phyloP scores from a whole-genome alignment of 352 stramenopile genomes.

The Globisporangium paroecandrum region DNA sequence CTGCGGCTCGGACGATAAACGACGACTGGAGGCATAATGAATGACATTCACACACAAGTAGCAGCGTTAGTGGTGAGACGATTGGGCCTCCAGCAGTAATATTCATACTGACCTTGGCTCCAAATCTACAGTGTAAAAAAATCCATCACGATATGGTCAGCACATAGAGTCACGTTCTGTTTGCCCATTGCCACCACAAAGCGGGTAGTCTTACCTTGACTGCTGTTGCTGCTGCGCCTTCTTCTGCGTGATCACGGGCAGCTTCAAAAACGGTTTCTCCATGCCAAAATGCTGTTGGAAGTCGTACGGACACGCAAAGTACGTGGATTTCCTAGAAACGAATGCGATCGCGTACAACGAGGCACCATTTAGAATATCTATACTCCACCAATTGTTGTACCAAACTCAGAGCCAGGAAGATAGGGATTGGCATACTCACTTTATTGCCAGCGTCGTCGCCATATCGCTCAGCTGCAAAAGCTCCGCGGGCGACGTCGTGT shows the following conservation, averaged over 20 bases:
- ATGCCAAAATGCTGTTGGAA: constrained; percentile 15
- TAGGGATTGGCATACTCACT: constrained; percentile 19
- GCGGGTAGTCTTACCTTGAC: constrained; percentile 4
- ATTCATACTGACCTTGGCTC: constrained; percentile 3
- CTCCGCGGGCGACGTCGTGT: constrained; percentile 44
- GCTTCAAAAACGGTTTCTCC: constrained; percentile 7
- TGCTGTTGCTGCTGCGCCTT: neutral
- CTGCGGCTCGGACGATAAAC: constrained; percentile 15
- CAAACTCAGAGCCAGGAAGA: neutral
- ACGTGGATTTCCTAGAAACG: constrained; percentile 96
- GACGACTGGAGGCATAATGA: neutral
- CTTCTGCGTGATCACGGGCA: neutral
- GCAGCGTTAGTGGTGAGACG: neutral
- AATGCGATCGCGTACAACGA: constrained; percentile 2
- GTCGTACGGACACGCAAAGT: constrained; percentile 31
- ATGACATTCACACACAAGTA: neutral
- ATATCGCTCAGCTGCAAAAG: constrained; percentile 29
- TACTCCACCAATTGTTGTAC: neutral
- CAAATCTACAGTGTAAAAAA: neutral
- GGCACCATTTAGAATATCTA: constrained; percentile 29
- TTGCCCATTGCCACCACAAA: constrained; percentile 36
- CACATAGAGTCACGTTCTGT: neutral
- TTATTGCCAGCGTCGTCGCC: constrained; percentile 8
- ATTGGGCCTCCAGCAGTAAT: neutral
- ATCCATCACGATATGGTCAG: neutral